A percentile compares a stretch with the other conserved stretches of the same genome.
Evolutionary conservation across 768 basidiomycete genomes (phyloP).

Genomic region (Macrolepiota fuliginosa): DNA sequence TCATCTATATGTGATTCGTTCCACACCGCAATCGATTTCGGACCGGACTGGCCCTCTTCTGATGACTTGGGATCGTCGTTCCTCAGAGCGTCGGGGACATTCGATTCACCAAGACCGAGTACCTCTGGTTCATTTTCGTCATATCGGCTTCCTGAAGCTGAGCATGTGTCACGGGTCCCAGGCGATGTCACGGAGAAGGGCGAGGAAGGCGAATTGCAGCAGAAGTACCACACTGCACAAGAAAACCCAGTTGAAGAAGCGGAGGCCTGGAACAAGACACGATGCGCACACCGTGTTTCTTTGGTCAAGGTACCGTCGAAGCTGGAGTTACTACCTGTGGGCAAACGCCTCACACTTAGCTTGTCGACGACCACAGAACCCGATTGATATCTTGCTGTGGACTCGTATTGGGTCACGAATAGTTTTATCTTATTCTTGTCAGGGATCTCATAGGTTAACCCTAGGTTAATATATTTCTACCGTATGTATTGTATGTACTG

Average conservation of each 20-base stretch:
- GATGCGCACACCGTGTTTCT: conserved; percentile 82
- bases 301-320: conserved; percentile 69
- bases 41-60: conserved; percentile 44
- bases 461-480: conserved; percentile 8
- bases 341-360: conserved; percentile 7
- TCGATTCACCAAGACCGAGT: conserved; percentile 34
- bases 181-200: conserved; percentile 1
- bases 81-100: conserved; percentile 26
- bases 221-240: conserved; percentile 42
- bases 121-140: conserved; percentile 31
- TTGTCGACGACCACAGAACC: background rate
- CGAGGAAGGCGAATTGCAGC: conserved; percentile 18
- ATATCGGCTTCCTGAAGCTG: conserved; percentile 20
- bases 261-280: conserved; percentile 87
- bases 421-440: conserved; percentile 1
- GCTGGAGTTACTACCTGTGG: conserved; percentile 23
- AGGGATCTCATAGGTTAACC: conserved; percentile 9
- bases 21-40: conserved; percentile 64
- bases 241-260: conserved; percentile 65
- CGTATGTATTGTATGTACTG: background rate
- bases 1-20: conserved; percentile 58
- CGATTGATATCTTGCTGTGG: background rate
- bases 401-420: background rate
- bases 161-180: background rate
- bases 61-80: conserved; percentile 35